phyloP scores from a whole-genome alignment of 176 grass and related monocot species.

The barley (Hordeum vulgare) region MorexV3_pseudomolecules_assembly NC_058524.1:453203100-453203599 shows the following conservation, averaged over 20 bases:
- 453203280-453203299: not conserved
- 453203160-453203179: constrained; percentile 34
- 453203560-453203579: no score
- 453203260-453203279: not conserved
- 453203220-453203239: constrained; percentile 18
- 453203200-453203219: not conserved
- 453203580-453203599: no score
- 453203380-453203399: not conserved
- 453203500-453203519: not conserved
- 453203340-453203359: constrained; percentile 16
- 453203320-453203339: not conserved
- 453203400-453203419: not conserved
- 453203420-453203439: not conserved
- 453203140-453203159: constrained; percentile 39
- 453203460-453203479: not conserved
- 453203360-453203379: not conserved
- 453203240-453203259: constrained; percentile 14
- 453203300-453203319: not conserved
- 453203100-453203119: constrained; percentile 18
- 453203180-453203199: constrained; percentile 50
- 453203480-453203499: not conserved
- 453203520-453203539: not conserved
- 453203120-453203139: constrained; percentile 28
- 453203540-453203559: not conserved
- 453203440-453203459: not conserved